phyloP scores from a whole-genome alignment of 1,139 yeast species.

The Candida sp. region DNA sequence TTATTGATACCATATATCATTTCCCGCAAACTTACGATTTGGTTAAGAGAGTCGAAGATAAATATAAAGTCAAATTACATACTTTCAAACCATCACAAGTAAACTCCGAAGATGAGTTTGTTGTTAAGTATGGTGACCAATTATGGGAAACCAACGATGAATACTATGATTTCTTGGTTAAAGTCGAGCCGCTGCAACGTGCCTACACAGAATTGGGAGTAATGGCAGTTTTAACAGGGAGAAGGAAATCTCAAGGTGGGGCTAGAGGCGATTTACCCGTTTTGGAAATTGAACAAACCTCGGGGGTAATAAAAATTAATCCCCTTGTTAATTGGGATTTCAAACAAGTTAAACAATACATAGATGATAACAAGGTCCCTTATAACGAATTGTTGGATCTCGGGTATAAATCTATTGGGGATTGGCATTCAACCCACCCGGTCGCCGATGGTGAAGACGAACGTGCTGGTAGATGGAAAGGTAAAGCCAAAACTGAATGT shows the following conservation, averaged over 20 bases:
- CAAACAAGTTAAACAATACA: conserved; percentile 63
- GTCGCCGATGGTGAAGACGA: conserved; percentile 93
- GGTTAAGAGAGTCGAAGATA: conserved; percentile 52
- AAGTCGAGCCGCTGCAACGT: conserved; percentile 89
- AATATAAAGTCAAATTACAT: conserved; percentile 56
- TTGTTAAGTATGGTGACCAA: conserved; percentile 61
- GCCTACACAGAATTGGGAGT: conserved; percentile 74
- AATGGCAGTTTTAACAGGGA: conserved; percentile 86
- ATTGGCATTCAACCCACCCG: conserved; percentile 93
- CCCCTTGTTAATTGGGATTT: conserved; percentile 89
- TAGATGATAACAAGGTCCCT: conserved; percentile 72
- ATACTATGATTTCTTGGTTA: conserved; percentile 80
- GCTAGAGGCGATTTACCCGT: conserved; percentile 71
- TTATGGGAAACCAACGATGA: conserved; percentile 85
- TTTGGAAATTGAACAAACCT: conserved; percentile 67
- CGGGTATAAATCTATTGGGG: conserved; percentile 93
- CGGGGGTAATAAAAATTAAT: conserved; percentile 78
- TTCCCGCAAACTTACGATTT: conserved; percentile 90
- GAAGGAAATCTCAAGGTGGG: conserved; percentile 90
- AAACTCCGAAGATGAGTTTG: conserved; percentile 61
- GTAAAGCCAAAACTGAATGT: conserved; percentile 89
- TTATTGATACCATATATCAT: conserved; percentile 88
- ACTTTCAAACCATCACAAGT: conserved; percentile 64
- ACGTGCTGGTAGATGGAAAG: conserved; percentile 96
- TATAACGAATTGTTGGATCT: conserved; percentile 79